phyloP scores from a whole-genome alignment of 306 rosid species.

The Corylus avellana region DNA sequence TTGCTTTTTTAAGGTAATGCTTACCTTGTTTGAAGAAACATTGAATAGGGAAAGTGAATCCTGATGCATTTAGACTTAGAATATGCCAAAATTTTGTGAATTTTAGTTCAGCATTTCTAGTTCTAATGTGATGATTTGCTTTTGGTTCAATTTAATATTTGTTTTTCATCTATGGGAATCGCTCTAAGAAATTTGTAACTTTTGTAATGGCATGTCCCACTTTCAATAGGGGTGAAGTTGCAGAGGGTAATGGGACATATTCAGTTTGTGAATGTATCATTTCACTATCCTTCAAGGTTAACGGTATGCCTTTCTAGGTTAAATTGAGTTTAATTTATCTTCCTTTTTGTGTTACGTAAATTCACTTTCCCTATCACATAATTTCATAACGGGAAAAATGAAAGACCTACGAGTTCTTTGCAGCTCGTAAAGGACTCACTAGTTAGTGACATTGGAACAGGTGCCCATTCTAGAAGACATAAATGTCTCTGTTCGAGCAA shows the following conservation, averaged over 20 bases:
- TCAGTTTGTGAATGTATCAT: slow-evolving; percentile 67
- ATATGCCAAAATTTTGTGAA: slow-evolving; percentile 1
- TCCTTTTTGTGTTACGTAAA: background rate
- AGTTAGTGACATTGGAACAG: slow-evolving; percentile 42
- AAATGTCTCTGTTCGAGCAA: slow-evolving; percentile 55
- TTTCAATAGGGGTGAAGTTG: slow-evolving; percentile 58
- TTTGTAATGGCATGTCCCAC: slow-evolving; percentile 25
- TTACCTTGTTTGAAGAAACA: background rate
- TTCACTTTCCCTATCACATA: background rate
- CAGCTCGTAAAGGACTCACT: background rate
- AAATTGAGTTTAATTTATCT: slow-evolving; percentile 11
- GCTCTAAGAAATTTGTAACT: background rate
- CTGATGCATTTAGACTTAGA: background rate
- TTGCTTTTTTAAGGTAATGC: background rate
- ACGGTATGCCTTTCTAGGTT: slow-evolving; percentile 30
- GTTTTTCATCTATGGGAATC: background rate
- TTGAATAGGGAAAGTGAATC: background rate
- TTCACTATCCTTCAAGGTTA: slow-evolving; percentile 61
- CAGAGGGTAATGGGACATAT: slow-evolving; percentile 57
- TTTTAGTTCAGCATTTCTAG: background rate
- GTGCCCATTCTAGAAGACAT: slow-evolving; percentile 54
- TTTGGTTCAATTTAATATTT: background rate
- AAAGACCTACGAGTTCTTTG: background rate
- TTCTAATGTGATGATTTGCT: background rate
- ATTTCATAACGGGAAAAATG: background rate